Base-by-base conservation (phyloP, 2,329 filamentous ascomycete genomes). In the Calonectria ilicicola region DNA sequence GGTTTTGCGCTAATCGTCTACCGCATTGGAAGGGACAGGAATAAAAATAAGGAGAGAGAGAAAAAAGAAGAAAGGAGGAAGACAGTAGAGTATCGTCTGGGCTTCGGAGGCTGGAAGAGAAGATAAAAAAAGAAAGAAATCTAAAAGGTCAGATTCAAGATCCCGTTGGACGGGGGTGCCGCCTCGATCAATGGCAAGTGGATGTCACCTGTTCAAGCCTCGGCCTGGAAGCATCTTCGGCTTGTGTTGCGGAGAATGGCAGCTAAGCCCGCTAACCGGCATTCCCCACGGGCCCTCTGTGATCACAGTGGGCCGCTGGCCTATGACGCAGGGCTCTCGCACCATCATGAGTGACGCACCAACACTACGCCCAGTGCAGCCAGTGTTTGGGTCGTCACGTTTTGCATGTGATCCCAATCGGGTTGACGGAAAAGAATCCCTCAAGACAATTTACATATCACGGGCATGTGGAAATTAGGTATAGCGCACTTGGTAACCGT, bases 191-290 rank as follows among this genome's bases (percentile, higher is more conserved):
- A 69, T 69, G 46, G 53, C 56, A 53, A 49, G 67, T 68, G 64
- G 64, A 71, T 72, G 72, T 74, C 72, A 74, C 72, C 69, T 71
- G 72, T 65, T 67, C 70, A 60, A 72, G 72, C 72, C 72, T 74
- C 72, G 72, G 69, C 63, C 58, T 70, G 65, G 68, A 63, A 72
- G 44, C 63, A 69, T 53, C 58, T 69, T 74, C 72, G 72, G 72
- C 72, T 74, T 58, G 65, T 72, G 69, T 74, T 69, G 72, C 69
- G 72, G 72, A 73, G 65, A 67, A 42, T 23, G 56, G 60, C 42
- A 66, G 32, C 49, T 65, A 42, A 47, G 71, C 71, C 71, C 65
- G 64, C 66, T 65, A 66, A 60, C 71, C 71, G 71, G 63, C 56
- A 51, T 69, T 53, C 56, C 64, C 67, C 64, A 60, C 70, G 29